Base-by-base conservation (phyloP, 768 basidiomycete genomes). In the Trametes sanguinea region DNA sequence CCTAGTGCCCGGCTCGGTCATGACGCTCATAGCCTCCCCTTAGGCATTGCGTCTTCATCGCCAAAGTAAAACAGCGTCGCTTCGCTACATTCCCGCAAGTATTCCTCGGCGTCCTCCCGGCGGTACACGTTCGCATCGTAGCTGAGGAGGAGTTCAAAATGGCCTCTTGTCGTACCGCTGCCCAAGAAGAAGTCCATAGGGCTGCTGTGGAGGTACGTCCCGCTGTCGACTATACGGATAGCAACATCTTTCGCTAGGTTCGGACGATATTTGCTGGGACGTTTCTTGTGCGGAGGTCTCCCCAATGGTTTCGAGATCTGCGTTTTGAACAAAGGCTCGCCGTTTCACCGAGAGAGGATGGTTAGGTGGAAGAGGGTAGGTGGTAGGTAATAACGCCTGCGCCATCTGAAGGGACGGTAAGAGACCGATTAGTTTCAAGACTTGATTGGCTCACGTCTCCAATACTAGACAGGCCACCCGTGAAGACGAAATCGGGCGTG, bases 91-190 rank as follows among this genome's bases (percentile, higher is more conserved):
- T 85, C 83, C 8, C 72, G 67, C 52, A 85, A 58, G 80, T 82
- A 85, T 68, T 83, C 83, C 7, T 56, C 65, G 4, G 83, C 74
- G 7, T 78, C 62, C 1, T 58, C 72, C 4, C 75, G 72, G 2
- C 80, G 75, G 46, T 77, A 84, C 3, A 81, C 79, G 63, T 85
- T 82, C 6, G 67, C 71, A 48, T 86, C 84, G 65, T 74, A 80
- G 63, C 56, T 76, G 4, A 75, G 46, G 13, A 66, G 56, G 29
- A 84, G 51, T 1, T 59, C 58, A 40, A 86, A 58, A 39, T 72
- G 69, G 35, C 75, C 68, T 2, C 63, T 66, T 2, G 65, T 68
- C 2, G 74, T 80, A 2, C 70, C 53, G 14, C 81, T 78, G 2
- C 80, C 78, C 0, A 84, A 74, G 64, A 83, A 84, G 62, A 82